phyloP scores from a whole-genome alignment of 2,329 filamentous ascomycete species.

The Alternaria arbusti region DNA sequence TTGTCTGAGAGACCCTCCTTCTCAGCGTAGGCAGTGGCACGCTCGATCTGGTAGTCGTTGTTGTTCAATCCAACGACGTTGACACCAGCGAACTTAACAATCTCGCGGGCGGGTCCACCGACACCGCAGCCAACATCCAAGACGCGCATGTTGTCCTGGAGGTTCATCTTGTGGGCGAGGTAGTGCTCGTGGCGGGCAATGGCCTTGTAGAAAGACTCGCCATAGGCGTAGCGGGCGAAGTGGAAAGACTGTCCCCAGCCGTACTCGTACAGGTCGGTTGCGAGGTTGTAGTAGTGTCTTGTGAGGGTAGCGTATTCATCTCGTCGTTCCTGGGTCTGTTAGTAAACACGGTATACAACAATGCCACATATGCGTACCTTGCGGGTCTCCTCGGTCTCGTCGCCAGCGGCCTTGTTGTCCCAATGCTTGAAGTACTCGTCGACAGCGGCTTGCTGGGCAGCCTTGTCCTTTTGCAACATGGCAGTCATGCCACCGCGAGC shows the following conservation, averaged over 20 bases:
- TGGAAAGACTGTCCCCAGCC: conserved; percentile 97
- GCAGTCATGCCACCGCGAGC: conserved; percentile 76
- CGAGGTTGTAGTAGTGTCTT: conserved; percentile 95
- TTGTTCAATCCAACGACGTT: conserved; percentile 95
- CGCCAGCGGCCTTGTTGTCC: conserved; percentile 80
- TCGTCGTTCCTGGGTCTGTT: conserved; percentile 69
- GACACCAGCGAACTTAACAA: conserved; percentile 90
- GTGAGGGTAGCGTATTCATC: conserved; percentile 93
- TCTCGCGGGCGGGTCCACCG: conserved; percentile 92
- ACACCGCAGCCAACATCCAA: conserved; percentile 97
- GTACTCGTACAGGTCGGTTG: conserved; percentile 96
- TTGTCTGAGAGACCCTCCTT: conserved; percentile 83
- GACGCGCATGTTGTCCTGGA: conserved; percentile 86
- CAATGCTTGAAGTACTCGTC: conserved; percentile 97
- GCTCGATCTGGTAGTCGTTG: conserved; percentile 98
- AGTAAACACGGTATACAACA: conserved; percentile 12
- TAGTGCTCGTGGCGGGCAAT: conserved; percentile 98
- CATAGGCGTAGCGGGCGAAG: conserved; percentile 90
- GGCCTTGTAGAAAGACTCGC: conserved; percentile 87
- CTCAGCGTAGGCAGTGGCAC: conserved; percentile 82
- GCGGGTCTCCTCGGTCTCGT: conserved; percentile 83
- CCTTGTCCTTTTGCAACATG: conserved; percentile 82
- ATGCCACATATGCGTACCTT: conserved; percentile 60
- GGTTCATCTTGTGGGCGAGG: conserved; percentile 85
- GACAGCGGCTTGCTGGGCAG: conserved; percentile 79